Conservation (phyloP, 2,329 filamentous ascomycete genomes). For the Chaetomiaceae sp. region DNA sequence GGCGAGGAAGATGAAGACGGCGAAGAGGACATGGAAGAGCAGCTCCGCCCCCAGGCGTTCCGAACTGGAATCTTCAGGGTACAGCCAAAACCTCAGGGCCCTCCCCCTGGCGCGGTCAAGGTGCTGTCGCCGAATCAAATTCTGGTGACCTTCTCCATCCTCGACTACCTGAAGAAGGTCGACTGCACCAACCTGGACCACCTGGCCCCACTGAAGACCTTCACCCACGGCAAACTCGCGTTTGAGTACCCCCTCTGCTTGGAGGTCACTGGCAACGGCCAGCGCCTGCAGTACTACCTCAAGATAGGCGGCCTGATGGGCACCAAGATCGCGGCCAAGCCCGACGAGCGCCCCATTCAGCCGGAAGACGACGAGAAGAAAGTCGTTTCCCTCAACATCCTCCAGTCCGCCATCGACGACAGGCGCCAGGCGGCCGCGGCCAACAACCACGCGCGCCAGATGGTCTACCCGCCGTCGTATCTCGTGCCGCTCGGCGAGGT, state of each 20-base stretch:
- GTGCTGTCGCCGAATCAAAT: too few species aligned
- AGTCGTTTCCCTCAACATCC: not conserved
- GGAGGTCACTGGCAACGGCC: not conserved
- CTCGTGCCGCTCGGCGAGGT: constrained; percentile 4
- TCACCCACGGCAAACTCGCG: not conserved
- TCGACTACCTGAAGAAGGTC: too few species aligned
- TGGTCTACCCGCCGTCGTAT: not conserved
- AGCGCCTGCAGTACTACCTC: not conserved
- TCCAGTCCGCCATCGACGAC: not conserved
- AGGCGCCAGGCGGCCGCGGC: not conserved
- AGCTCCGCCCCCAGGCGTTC: too few species aligned
- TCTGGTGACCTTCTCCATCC: too few species aligned
- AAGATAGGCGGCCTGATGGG: constrained; percentile 2
- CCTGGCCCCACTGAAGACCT: not conserved
- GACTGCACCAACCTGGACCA: too few species aligned
- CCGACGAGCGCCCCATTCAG: not conserved
- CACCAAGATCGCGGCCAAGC: not conserved
- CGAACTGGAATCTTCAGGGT: too few species aligned
- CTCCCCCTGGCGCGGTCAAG: too few species aligned
- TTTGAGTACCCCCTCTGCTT: not conserved
- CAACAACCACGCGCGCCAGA: not conserved
- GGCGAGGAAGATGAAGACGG: too few species aligned
- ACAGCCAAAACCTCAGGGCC: too few species aligned
- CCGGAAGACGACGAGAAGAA: not conserved
- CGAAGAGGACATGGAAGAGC: too few species aligned